Base-by-base conservation (phyloP, 2,329 filamentous ascomycete species). In the Neonectria sp. region DNA sequence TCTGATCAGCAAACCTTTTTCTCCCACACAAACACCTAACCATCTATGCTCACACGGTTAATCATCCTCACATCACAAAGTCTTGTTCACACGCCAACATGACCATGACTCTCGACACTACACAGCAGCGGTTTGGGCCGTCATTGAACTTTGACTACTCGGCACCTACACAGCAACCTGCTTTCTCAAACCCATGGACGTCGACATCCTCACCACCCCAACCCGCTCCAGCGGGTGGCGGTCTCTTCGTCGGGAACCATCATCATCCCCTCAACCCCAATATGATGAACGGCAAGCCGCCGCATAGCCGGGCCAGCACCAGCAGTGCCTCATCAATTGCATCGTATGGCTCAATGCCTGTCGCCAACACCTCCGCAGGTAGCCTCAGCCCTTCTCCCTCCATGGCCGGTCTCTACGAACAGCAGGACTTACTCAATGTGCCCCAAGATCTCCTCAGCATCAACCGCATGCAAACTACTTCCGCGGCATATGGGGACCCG, bases 71-170 rank as follows among this genome's bases (percentile, higher is more conserved):
- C 67, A 46, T 45, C 37, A 68, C 68, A 72, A 66, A 63, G 67
- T 63, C 68, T 53, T 62, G 58, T 63, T 61, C 49, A 63, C 53
- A 67, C 67, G 62, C 73, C 84, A 90, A 82, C 82, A 97, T 97
- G 95, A 96, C 94, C 85, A 97, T 97, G 94, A 93, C 95, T 82
- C 90, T 97, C 86, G 94, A 97, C 85, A 90, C 91, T 78, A 93
- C 95, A 82, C 94, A 95, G 84, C 93, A 91, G 85, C 90, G 90
- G 81, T 93, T 92, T 84, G 93, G 89, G 78, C 89, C 87, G 79
- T 83, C 88, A 80, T 83, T 97, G 85, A 90, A 90, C 82, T 96
- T 95, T 86, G 93, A 95, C 81, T 94, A 93, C 82, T 82, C 85
- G 67, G 80, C 82, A 40, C 79, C 80, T 73, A 70, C 68, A 80